Conservation (phyloP, 495 filamentous ascomycete genomes). For the Gamarada debralockiae region DNA sequence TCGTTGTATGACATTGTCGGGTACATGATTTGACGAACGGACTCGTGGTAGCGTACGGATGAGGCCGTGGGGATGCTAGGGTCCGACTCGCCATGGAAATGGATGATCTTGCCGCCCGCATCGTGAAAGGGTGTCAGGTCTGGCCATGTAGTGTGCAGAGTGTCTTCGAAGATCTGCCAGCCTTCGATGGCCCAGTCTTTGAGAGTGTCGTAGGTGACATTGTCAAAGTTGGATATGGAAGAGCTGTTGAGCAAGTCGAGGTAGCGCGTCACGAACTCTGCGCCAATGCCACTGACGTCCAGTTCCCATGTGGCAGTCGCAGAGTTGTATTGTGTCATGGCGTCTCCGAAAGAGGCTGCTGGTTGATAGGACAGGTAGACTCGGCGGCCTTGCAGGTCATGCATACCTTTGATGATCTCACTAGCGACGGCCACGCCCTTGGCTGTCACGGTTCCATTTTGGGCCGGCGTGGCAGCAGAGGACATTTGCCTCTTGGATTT, state of each 20-base stretch:
- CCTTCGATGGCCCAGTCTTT: conserved; percentile 42
- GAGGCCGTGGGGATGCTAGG: conserved; percentile 39
- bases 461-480: conserved; percentile 29
- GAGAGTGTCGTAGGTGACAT: conserved; percentile 46
- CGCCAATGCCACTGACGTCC: conserved; percentile 32
- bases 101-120: conserved; percentile 46
- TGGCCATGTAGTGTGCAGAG: conserved; percentile 41
- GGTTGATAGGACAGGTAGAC: conserved; percentile 47
- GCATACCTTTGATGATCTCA: conserved; percentile 38
- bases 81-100: conserved; percentile 48
- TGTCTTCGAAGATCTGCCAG: conserved; percentile 33
- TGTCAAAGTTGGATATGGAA: conserved; percentile 34
- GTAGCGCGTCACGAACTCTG: conserved; percentile 33
- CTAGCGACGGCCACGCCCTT: conserved; percentile 37
- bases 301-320: conserved; percentile 35
- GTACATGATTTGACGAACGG: conserved; percentile 49
- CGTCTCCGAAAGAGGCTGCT: conserved; percentile 37
- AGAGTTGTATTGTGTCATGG: conserved; percentile 37
- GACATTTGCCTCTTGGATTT: conserved; percentile 7
- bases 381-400: conserved; percentile 37
- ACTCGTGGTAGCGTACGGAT: conserved; percentile 43
- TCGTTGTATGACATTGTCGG: conserved; percentile 33
- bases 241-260: conserved; percentile 33
- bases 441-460: conserved; percentile 40
- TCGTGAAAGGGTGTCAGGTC: conserved; percentile 38